Percentiles rank a stretch among this genome's conserved stretches.
phyloP scores from a whole-genome alignment of 345 rosid species.

The Populus euphratica region DNA sequence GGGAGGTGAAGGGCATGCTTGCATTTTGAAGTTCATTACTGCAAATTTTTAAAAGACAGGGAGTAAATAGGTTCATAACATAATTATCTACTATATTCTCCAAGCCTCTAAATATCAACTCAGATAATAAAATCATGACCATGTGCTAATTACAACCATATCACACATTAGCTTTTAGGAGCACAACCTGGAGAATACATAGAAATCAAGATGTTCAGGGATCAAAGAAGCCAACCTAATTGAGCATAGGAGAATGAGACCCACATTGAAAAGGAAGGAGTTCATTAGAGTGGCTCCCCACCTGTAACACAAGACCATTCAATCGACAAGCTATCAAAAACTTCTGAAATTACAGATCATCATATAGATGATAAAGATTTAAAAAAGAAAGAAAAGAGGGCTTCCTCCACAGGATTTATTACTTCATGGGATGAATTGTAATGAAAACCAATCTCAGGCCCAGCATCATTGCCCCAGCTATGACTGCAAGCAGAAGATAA shows the following conservation, averaged over 20 bases:
- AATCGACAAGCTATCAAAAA: slow-evolving; percentile 27
- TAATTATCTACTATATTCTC: neutral
- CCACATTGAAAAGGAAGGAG: slow-evolving; percentile 98
- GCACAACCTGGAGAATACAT: neutral
- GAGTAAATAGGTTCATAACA: neutral
- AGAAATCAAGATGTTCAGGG: neutral
- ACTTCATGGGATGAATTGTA: slow-evolving; percentile 98
- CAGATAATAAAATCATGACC: neutral
- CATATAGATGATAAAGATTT: neutral
- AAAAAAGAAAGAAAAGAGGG: neutral
- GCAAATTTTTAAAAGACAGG: neutral
- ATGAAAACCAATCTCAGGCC: slow-evolving; percentile 86
- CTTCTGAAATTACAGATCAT: neutral
- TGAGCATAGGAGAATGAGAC: slow-evolving; percentile 86
- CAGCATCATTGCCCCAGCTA: slow-evolving; percentile 98
- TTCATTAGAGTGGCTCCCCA: slow-evolving; percentile 99
- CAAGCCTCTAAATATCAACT: neutral
- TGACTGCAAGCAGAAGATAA: slow-evolving; percentile 86
- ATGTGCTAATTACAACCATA: neutral
- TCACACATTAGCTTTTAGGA: neutral
- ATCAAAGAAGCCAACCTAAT: slow-evolving; percentile 55
- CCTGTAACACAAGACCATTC: slow-evolving; percentile 41
- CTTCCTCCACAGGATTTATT: slow-evolving; percentile 21
- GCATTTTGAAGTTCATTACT: neutral
- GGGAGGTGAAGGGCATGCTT: neutral